Evolutionary conservation across 1,139 yeast genomes (phyloP), one percentile per base, ranked within the genome.

Genomic region (Taphrina wiesneri): DNA sequence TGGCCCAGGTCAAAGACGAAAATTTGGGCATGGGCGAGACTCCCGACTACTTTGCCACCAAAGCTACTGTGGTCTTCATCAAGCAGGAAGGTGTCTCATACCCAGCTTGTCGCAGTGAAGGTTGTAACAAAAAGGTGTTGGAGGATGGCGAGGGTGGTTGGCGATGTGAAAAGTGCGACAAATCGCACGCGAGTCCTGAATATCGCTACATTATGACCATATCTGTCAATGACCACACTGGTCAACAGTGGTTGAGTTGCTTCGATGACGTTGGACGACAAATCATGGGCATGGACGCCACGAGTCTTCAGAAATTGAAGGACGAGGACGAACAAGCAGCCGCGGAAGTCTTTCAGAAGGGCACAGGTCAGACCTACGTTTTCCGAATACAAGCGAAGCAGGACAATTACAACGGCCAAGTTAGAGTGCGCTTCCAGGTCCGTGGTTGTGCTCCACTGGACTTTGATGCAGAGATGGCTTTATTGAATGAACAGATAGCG

Each of bases 81-180:
- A 86, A 86, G 76, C 84, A 87, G 21, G 95, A 88, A 69, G 87
- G 83, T 70, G 85, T 91, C 75, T 85, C 90, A 65, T 93, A 93
- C 75, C 96, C 98, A 13, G 95, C 98, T n/a, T 95, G 99, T 78
- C 78, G 81, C 32, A 66, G 71, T 15, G 85, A 82, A 54, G 84
- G 83, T 52, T 93, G 99, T 80, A 87, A 87, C 75, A 86, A 91
- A 74, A 95, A 95, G 77, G 90, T 91, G 43, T 77, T 87, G 56
- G 87, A 88, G 73, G 72, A 68, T 39, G 62, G 65, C 26, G 86
- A 84, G 67, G 80, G 84, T 47, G 90, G 87, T 75, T 93, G 96
- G 96, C 85, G 96, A 76, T 95, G 99, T 80, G 98, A 91, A 75
- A 88, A 87, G 76, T 92, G 98, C 82, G 87, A 90, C 72, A 79